Conservation (phyloP, 2,329 filamentous ascomycete genomes). For the Alternaria arborescens region DNA sequence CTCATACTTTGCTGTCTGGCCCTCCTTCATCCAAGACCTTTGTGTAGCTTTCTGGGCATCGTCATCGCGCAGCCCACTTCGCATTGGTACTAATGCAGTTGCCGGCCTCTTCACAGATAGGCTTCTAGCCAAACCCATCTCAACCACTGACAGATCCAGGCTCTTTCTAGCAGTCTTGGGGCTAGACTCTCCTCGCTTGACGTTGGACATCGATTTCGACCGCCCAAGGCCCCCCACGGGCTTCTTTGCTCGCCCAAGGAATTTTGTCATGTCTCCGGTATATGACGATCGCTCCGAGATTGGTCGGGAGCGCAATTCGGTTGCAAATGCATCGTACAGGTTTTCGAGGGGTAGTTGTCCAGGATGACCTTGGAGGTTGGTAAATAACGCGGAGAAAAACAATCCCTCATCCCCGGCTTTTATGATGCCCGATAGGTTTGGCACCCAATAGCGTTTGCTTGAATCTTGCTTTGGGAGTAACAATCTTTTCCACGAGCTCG, state of each 20-base stretch:
- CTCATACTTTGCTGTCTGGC: slow-evolving; percentile 29
- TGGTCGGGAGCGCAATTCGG: slow-evolving; percentile 31
- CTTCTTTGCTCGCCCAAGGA: slow-evolving; percentile 29
- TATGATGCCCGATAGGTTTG: slow-evolving; percentile 41
- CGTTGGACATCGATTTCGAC: slow-evolving; percentile 28
- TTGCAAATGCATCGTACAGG: slow-evolving; percentile 40
- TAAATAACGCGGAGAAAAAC: slow-evolving; percentile 38
- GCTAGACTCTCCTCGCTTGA: slow-evolving; percentile 20
- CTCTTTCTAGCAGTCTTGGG: slow-evolving; percentile 26
- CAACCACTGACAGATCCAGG: slow-evolving; percentile 25
- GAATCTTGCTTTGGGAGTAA: slow-evolving; percentile 30
- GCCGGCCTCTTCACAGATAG: slow-evolving; percentile 29
- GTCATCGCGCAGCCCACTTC: slow-evolving; percentile 17
- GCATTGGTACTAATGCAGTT: slow-evolving; percentile 21
- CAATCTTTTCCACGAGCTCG: slow-evolving; percentile 31
- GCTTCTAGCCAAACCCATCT: slow-evolving; percentile 25
- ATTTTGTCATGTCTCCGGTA: slow-evolving; percentile 33
- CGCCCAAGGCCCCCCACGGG: slow-evolving; percentile 21
- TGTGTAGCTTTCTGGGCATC: slow-evolving; percentile 12
- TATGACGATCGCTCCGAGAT: slow-evolving; percentile 35
- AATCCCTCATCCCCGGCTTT: slow-evolving; percentile 46
- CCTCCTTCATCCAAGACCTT: slow-evolving; percentile 37
- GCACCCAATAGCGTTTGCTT: slow-evolving; percentile 30
- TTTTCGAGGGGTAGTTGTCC: slow-evolving; percentile 36
- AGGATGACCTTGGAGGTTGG: slow-evolving; percentile 29